These are phyloP conservation scores for Alternaria solani DNA, from an alignment of 2,329 filamentous ascomycete species.

Conservation along the genomic window DNA sequence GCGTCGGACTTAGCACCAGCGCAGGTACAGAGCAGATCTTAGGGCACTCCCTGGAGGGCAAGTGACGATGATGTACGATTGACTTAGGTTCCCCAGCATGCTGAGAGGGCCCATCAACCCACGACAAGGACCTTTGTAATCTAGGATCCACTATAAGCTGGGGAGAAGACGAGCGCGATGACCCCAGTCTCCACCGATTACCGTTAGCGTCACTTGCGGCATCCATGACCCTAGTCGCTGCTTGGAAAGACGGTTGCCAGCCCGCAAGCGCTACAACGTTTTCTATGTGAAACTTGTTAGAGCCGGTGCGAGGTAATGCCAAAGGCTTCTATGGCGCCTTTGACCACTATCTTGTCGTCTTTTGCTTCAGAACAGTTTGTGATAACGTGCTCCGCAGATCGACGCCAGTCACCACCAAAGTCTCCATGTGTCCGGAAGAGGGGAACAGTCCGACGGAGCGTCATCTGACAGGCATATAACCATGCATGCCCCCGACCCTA, in stretches of 20 bases:
- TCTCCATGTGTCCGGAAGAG: slow-evolving; percentile 1
- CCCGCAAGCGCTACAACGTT: background rate
- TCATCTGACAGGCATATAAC: slow-evolving; percentile 18
- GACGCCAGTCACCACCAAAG: slow-evolving; percentile 4
- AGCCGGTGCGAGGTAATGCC: background rate
- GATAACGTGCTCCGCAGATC: slow-evolving; percentile 1
- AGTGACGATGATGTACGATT: slow-evolving; percentile 36
- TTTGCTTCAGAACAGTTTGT: slow-evolving; percentile 2
- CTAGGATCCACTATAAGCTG: slow-evolving; percentile 23
- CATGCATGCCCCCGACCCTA: slow-evolving; percentile 13
- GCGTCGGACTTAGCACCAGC: slow-evolving; percentile 9
- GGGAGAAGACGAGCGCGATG: background rate
- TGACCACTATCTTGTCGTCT: background rate
- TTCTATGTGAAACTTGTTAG: slow-evolving; percentile 9
- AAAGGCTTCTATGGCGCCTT: background rate
- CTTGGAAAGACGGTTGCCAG: slow-evolving; percentile 9
- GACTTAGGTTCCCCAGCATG: slow-evolving; percentile 10
- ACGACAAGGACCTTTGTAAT: slow-evolving; percentile 18
- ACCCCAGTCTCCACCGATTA: slow-evolving; percentile 19
- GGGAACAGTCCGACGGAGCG: background rate
- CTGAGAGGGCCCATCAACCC: slow-evolving; percentile 17
- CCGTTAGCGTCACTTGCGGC: slow-evolving; percentile 15
- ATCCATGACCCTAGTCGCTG: slow-evolving; percentile 4
- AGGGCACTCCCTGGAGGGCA: slow-evolving; percentile 18
- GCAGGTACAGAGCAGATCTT: slow-evolving; percentile 11